Evolutionary conservation across 352 stramenopile species (phyloP).

Genomic region (Aphanomyces stellatus): DNA sequence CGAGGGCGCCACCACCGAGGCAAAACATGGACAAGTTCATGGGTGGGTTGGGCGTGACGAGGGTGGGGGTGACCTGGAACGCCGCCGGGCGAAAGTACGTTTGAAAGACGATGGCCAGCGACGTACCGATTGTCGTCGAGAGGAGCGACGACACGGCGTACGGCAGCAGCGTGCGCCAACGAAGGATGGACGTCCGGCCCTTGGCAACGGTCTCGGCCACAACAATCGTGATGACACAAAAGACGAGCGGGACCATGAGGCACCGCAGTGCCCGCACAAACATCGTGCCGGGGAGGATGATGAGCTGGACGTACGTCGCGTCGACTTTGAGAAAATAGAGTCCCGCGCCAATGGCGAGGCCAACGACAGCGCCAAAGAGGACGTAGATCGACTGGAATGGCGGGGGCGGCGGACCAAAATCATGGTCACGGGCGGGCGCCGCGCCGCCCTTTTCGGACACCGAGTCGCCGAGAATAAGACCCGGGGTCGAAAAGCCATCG

Average conservation of each 20-base stretch:
- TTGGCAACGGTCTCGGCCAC: conserved; percentile 47
- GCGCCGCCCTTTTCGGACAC: too few relatives aligned
- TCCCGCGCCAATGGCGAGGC: conserved; percentile 33
- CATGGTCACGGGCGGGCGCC: too few relatives aligned
- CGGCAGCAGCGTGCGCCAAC: conserved; percentile 34
- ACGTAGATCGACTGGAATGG: conserved; percentile 11
- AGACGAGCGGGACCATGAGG: conserved; percentile 57
- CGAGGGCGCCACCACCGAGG: too few relatives aligned
- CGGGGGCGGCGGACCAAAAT: too few relatives aligned
- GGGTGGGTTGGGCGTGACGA: too few relatives aligned
- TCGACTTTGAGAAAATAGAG: conserved; percentile 34
- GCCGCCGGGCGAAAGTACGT: conserved; percentile 18
- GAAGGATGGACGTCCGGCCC: conserved; percentile 43
- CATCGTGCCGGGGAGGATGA: conserved; percentile 45
- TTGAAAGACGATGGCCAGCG: conserved; percentile 33
- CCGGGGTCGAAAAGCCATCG: too few relatives aligned
- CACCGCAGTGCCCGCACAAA: conserved; percentile 60
- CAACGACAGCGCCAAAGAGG: conserved; percentile 35
- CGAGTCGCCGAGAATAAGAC: too few relatives aligned
- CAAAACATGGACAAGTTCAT: too few relatives aligned
- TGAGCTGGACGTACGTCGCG: conserved; percentile 31
- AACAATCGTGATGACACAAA: conserved; percentile 50
- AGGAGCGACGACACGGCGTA: conserved; percentile 40
- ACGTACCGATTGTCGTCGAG: conserved; percentile 35
- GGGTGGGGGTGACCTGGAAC: conserved; percentile 4